Percentiles rank a stretch among this genome's conserved stretches.
phyloP scores from a whole-genome alignment of 2,329 filamentous ascomycete species.

The Beauveria medogensis region DNA sequence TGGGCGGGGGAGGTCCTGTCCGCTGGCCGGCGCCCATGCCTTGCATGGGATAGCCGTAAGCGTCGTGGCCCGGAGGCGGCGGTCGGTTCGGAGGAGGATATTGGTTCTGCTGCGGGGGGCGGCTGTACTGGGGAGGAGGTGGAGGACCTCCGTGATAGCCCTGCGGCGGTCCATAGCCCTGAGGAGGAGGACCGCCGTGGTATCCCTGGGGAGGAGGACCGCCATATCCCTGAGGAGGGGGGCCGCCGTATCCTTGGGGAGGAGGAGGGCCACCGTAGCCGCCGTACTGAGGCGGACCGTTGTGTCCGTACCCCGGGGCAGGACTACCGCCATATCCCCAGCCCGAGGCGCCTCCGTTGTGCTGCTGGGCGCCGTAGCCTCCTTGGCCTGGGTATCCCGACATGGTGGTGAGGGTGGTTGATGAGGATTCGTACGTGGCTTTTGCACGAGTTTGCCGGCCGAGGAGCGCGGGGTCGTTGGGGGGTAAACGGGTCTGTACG shows the following conservation, averaged over 20 bases:
- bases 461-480: not conserved
- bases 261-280: constrained; percentile 17
- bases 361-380: constrained; percentile 26
- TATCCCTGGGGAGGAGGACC: constrained; percentile 17
- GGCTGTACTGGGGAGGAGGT: constrained; percentile 16
- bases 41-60: constrained; percentile 38
- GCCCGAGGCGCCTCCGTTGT: constrained; percentile 21
- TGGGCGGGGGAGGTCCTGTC: constrained; percentile 36
- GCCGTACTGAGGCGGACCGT: constrained; percentile 19
- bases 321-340: constrained; percentile 24
- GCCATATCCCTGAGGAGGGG: constrained; percentile 16
- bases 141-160: constrained; percentile 10
- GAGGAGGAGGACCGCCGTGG: constrained; percentile 16
- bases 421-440: not conserved
- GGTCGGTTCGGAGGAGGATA: constrained; percentile 20
- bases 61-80: constrained; percentile 35
- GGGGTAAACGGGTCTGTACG: not conserved
- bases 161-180: constrained; percentile 16
- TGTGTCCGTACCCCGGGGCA: constrained; percentile 16
- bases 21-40: constrained; percentile 21
- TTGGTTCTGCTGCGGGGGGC: constrained; percentile 15
- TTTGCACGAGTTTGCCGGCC: not conserved
- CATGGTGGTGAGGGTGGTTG: constrained; percentile 20
- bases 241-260: constrained; percentile 15
- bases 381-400: constrained; percentile 35